These are phyloP conservation scores for Thraustotheca clavata DNA, from an alignment of 352 stramenopile species.

Conservation along the genomic window DNA sequence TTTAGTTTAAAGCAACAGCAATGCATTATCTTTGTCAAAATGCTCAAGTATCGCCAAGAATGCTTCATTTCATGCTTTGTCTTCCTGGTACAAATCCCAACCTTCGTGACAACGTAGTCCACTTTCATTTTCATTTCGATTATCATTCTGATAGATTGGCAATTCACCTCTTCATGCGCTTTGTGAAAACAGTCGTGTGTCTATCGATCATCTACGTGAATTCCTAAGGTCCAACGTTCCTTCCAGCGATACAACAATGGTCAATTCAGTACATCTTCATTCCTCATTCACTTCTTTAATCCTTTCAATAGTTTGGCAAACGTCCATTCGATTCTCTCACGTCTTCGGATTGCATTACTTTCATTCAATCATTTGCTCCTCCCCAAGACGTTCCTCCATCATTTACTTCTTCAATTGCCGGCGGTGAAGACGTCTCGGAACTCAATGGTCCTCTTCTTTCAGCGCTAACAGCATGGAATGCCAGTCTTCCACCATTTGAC, in stretches of 20 bases:
- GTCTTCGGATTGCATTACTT: constrained; percentile 41
- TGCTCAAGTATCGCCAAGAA: constrained; percentile 30
- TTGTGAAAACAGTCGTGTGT: constrained; percentile 56
- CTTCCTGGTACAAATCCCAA: constrained; percentile 54
- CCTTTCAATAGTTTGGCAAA: constrained; percentile 40
- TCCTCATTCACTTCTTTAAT: background rate
- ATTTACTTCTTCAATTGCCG: constrained; percentile 26
- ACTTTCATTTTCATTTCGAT: background rate
- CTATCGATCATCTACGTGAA: constrained; percentile 46
- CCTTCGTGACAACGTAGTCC: constrained; percentile 57
- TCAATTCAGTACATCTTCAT: constrained; percentile 42
- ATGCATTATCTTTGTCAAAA: constrained; percentile 73
- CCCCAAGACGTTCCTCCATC: constrained; percentile 20
- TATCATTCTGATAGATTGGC: constrained; percentile 37
- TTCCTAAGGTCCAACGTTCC: constrained; percentile 39
- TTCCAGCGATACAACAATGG: constrained; percentile 50
- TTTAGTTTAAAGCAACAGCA: constrained; percentile 61
- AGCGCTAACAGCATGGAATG: constrained; percentile 53
- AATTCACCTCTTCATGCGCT: constrained; percentile 64
- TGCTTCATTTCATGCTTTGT: constrained; percentile 41
- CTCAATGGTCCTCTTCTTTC: constrained; percentile 33
- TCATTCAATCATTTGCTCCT: constrained; percentile 44
- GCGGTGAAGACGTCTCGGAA: constrained; percentile 56
- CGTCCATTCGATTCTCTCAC: constrained; percentile 56
- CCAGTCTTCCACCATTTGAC: constrained; percentile 65